Conservation (phyloP, 257 asterid species). For the Nicotiana knightiana region DNA sequence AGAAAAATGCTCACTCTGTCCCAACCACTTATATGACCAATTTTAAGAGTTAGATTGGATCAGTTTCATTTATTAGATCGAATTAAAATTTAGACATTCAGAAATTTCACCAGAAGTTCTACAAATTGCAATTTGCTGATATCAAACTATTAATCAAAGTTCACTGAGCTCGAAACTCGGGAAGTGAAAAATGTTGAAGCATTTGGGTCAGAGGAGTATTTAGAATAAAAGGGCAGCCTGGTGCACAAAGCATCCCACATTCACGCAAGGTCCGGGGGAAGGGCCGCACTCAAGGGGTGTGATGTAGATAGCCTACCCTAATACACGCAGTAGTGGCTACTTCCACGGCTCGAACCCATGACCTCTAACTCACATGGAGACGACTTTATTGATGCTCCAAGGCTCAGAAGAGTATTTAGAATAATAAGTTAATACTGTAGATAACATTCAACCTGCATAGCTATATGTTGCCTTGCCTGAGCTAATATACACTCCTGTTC, state of each 20-base stretch:
- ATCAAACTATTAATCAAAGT: background rate
- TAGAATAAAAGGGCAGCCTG: background rate
- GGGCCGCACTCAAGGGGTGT: too few relatives aligned
- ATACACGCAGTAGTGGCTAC: too few relatives aligned
- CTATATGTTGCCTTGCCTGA: slow-evolving; percentile 92
- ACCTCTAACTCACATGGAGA: too few relatives aligned
- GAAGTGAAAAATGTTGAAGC: background rate
- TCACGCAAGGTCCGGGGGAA: too few relatives aligned
- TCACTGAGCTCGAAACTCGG: background rate
- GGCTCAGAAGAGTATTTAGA: background rate
- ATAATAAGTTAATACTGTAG: background rate
- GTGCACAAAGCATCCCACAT: too few relatives aligned
- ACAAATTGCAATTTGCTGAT: background rate
- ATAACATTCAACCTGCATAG: slow-evolving; percentile 58
- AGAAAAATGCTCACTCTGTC: background rate
- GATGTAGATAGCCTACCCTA: too few relatives aligned
- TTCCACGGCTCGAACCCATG: too few relatives aligned
- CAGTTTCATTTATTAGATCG: background rate
- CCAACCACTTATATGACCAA: background rate
- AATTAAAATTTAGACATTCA: background rate
- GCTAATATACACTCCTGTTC: slow-evolving; percentile 87
- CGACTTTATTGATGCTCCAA: too few relatives aligned
- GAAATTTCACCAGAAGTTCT: background rate
- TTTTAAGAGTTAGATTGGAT: background rate
- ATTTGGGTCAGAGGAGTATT: background rate